Percentiles rank a stretch among this genome's conserved stretches.
Evolutionary conservation across 2,329 filamentous ascomycete species (phyloP).

Genomic region (Cercospora sp.): DNA sequence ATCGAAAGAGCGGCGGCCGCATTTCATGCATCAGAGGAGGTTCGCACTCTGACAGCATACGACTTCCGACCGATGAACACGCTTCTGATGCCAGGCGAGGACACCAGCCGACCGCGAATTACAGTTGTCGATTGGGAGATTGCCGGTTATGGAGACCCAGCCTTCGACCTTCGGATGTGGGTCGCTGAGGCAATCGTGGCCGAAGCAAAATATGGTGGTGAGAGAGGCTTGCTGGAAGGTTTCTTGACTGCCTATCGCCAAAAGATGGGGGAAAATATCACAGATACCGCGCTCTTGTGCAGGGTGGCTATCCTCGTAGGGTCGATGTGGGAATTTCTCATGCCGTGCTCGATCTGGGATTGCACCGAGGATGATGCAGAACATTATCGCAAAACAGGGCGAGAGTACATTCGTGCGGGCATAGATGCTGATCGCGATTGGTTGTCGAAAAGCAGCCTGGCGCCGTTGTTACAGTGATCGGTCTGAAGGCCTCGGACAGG

Average conservation of each 20-base stretch:
- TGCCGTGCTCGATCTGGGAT: neutral
- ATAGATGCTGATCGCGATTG: neutral
- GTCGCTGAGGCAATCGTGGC: slow-evolving; percentile 12
- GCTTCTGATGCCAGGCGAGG: neutral
- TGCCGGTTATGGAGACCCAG: slow-evolving; percentile 8
- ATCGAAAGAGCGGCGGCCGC: neutral
- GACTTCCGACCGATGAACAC: slow-evolving; percentile 2
- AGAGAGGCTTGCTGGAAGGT: neutral
- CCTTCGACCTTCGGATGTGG: slow-evolving; percentile 16
- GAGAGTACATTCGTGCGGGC: neutral
- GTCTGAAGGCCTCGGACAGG: neutral
- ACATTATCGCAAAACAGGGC: neutral
- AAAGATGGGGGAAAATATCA: neutral
- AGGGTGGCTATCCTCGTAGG: neutral
- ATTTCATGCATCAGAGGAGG: neutral
- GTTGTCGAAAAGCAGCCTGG: neutral
- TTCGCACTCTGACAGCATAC: neutral
- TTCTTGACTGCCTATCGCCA: slow-evolving; percentile 1
- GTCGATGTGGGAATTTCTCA: neutral
- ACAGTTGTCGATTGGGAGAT: slow-evolving; percentile 18
- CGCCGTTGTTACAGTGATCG: neutral
- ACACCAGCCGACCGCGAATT: neutral
- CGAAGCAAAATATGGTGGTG: slow-evolving; percentile 10
- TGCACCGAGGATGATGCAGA: neutral
- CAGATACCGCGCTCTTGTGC: neutral